These are phyloP conservation scores for Leonotis leonurus DNA, from an alignment of 257 asterid genomes.

Conservation along the genomic window DNA sequence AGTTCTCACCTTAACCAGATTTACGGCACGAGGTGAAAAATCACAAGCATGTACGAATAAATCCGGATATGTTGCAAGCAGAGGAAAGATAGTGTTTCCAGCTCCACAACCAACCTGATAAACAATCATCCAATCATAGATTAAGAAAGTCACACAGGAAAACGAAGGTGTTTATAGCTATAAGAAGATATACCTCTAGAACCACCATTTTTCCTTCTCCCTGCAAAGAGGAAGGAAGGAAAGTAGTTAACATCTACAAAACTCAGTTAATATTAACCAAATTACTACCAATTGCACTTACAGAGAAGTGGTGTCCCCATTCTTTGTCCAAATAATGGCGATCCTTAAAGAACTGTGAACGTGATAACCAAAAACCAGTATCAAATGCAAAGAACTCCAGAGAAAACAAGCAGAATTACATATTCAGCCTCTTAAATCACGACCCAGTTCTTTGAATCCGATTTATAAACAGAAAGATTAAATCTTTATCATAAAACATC, in stretches of 20 bases:
- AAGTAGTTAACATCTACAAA: conserved; percentile 1
- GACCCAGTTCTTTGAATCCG: not conserved
- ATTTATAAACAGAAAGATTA: too few species aligned
- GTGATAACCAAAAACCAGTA: conserved; percentile 13
- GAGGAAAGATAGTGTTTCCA: conserved; percentile 88
- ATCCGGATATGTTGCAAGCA: conserved; percentile 66
- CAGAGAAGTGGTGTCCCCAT: conserved; percentile 91
- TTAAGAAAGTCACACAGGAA: not conserved
- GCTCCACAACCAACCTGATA: conserved; percentile 96
- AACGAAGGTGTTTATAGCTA: too few species aligned
- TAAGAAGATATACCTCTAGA: conserved; percentile 61
- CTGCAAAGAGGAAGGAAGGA: conserved; percentile 34
- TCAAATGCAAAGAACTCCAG: not conserved
- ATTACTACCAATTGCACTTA: conserved; percentile 30
- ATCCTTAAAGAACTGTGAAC: conserved; percentile 81
- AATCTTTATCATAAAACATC: too few species aligned
- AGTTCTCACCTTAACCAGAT: conserved; percentile 71
- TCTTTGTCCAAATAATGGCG: conserved; percentile 95
- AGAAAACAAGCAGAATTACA: not conserved
- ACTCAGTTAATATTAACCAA: not conserved
- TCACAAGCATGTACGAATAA: conserved; percentile 83
- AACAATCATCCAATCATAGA: conserved; percentile 7
- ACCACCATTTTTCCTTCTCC: conserved; percentile 52
- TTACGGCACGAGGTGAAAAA: conserved; percentile 90
- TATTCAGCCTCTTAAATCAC: conserved; percentile 1